These are phyloP conservation scores for Chalciporus sp. DNA, from an alignment of 1,284 basidiomycete species.

Conservation along the genomic window DNA sequence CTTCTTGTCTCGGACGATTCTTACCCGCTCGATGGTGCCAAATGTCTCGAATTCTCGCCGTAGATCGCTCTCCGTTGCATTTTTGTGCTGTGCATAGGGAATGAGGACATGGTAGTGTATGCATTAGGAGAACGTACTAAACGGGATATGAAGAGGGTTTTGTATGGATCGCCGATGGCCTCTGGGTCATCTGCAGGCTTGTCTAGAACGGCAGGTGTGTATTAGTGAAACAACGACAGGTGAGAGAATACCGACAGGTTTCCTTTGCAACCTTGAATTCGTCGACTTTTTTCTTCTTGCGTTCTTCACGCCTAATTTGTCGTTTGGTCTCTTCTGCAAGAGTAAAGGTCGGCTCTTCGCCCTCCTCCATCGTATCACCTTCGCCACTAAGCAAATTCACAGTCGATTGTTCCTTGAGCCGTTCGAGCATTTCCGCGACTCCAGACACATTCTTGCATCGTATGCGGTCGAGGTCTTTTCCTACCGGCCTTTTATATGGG, in stretches of 20 bases:
- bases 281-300: slow-evolving; percentile 78
- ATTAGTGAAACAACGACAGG: slow-evolving; percentile 11
- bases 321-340: slow-evolving; percentile 79
- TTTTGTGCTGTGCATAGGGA: slow-evolving; percentile 66
- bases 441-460: slow-evolving; percentile 71
- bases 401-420: slow-evolving; percentile 77
- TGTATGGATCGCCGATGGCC: slow-evolving; percentile 97
- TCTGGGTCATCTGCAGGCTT: slow-evolving; percentile 91
- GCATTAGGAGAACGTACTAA: slow-evolving; percentile 54
- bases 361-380: slow-evolving; percentile 73
- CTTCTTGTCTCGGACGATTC: slow-evolving; percentile 89
- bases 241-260: slow-evolving; percentile 60
- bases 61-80: slow-evolving; percentile 88
- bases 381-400: slow-evolving; percentile 60
- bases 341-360: slow-evolving; percentile 77
- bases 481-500: slow-evolving; percentile 82
- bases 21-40: slow-evolving; percentile 90
- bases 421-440: slow-evolving; percentile 72
- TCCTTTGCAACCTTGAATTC: slow-evolving; percentile 83
- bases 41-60: slow-evolving; percentile 94
- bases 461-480: slow-evolving; percentile 78
- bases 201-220: slow-evolving; percentile 50
- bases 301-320: slow-evolving; percentile 76
- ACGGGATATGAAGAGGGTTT: slow-evolving; percentile 95
- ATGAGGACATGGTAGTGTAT: slow-evolving; percentile 22